phyloP scores from a whole-genome alignment of 1,284 basidiomycete species.

The Papiliotrema fonsecae region DNA sequence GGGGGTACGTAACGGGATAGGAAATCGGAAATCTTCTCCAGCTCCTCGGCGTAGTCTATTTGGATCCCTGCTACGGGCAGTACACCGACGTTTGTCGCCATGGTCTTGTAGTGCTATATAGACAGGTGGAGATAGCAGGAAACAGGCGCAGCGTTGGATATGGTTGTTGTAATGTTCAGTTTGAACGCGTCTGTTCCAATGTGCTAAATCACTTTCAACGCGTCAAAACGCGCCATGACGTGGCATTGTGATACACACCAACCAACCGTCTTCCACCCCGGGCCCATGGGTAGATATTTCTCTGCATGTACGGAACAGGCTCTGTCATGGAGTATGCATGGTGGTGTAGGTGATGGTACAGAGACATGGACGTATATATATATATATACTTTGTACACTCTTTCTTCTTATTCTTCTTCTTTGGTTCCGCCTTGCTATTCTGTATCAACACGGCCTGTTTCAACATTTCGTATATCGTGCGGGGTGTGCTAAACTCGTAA shows the following conservation, averaged over 20 bases:
- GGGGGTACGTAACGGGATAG: conserved; percentile 36
- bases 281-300: too few relatives aligned
- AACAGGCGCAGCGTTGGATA: background rate
- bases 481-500: too few relatives aligned
- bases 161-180: background rate
- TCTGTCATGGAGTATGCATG: too few relatives aligned
- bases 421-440: background rate
- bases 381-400: too few relatives aligned
- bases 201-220: background rate
- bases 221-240: background rate
- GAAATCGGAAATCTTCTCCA: conserved; percentile 41
- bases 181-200: background rate
- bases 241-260: too few relatives aligned
- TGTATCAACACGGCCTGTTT: background rate
- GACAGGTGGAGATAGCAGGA: background rate
- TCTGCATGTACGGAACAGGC: too few relatives aligned
- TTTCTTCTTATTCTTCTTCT: background rate
- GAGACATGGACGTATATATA: too few relatives aligned
- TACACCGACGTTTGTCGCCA: conserved; percentile 29
- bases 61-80: conserved; percentile 46
- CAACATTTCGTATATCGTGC: too few relatives aligned
- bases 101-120: background rate
- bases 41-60: conserved; percentile 45
- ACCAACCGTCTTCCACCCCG: too few relatives aligned
- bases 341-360: too few relatives aligned